Evolutionary conservation across 2,329 filamentous ascomycete genomes (phyloP), one percentile per base, ranked within the genome.

Genomic region (Fusarium beomiforme): DNA sequence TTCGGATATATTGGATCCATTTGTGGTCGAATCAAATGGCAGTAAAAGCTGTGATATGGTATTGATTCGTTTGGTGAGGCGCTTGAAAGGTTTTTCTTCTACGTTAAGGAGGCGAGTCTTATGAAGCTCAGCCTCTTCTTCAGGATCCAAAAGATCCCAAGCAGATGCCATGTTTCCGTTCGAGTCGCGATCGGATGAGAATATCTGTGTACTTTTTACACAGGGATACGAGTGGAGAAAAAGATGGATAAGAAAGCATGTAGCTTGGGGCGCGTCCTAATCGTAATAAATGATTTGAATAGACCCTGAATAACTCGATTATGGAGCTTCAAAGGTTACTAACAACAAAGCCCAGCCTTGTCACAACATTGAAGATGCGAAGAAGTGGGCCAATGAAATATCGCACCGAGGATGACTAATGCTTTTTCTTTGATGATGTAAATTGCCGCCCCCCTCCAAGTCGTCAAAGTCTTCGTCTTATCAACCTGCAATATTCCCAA

Each of bases 81-180:
- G 92, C 80, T 93, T 93, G 84, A 97, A 98, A 1, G 94, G 94
- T 64, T 94, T 94, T 78, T 97, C 93, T 84, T 98, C 95, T 67
- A 98, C 92, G 70, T 93, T 93, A 39, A 98, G 88, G 7, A 98
- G 91, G 43, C 95, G 93, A 33, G 88, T 88, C 78, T 95, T 95
- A 84, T 98, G 95, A 39, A 98, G 90, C 70, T 94, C 91, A 80
- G 94, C 91, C 83, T 94, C 92, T 72, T 94, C 92, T 70, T 88
- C 86, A 73, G 92, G 91, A 59, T 94, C 91, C 51, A 97, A 85
- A 50, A 95, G 84, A 46, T 88, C 86, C 85, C 91, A 94, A 50
- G 81, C 80, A 24, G 84, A 78, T 58, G 68, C 58, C 84, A 85
- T 70, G 42, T 31, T 34, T 58, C 19, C 24, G 29, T 50, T 56